phyloP scores from a whole-genome alignment of 352 stramenopile species.

The Lagenidium giganteum region DNA sequence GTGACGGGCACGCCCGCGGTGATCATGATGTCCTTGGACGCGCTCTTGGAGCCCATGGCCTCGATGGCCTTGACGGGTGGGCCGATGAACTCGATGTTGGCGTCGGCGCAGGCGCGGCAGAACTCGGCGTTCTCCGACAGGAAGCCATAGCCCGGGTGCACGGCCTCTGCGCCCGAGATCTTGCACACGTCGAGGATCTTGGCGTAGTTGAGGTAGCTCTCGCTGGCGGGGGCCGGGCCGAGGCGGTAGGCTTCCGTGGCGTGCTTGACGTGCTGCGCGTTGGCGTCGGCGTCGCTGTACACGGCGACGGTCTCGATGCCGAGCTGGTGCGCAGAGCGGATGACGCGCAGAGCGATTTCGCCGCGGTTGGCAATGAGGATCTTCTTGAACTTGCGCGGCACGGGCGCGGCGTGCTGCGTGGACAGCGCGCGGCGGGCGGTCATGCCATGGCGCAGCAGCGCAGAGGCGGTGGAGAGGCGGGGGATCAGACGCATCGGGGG shows the following conservation, averaged over 20 bases:
- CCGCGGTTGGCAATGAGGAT: slow-evolving; percentile 90
- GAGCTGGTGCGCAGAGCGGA: slow-evolving; percentile 78
- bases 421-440: slow-evolving; percentile 16
- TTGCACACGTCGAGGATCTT: slow-evolving; percentile 76
- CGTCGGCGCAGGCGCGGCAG: slow-evolving; percentile 51
- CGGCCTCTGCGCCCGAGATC: slow-evolving; percentile 58
- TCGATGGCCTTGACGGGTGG: slow-evolving; percentile 83
- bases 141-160: slow-evolving; percentile 91
- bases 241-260: slow-evolving; percentile 69
- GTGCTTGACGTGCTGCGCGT: slow-evolving; percentile 71
- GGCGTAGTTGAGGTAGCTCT: slow-evolving; percentile 75
- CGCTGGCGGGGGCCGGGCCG: slow-evolving; percentile 53
- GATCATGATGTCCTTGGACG: slow-evolving; percentile 91
- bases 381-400: slow-evolving; percentile 70
- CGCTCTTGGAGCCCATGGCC: slow-evolving; percentile 91
- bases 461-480: not conserved
- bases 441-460: slow-evolving; percentile 8
- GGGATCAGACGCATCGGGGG: slow-evolving; percentile 8
- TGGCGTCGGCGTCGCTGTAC: slow-evolving; percentile 84
- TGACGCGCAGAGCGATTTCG: slow-evolving; percentile 87
- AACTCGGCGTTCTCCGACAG: slow-evolving; percentile 87
- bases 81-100: slow-evolving; percentile 88
- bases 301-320: slow-evolving; percentile 90
- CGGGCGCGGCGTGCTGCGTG: slow-evolving; percentile 16
- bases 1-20: slow-evolving; percentile 81